Percentiles rank a stretch among this genome's conserved stretches.
Conservation (phyloP, 2,329 filamentous ascomycete species). For the Ilyonectria mors-panacis region DNA sequence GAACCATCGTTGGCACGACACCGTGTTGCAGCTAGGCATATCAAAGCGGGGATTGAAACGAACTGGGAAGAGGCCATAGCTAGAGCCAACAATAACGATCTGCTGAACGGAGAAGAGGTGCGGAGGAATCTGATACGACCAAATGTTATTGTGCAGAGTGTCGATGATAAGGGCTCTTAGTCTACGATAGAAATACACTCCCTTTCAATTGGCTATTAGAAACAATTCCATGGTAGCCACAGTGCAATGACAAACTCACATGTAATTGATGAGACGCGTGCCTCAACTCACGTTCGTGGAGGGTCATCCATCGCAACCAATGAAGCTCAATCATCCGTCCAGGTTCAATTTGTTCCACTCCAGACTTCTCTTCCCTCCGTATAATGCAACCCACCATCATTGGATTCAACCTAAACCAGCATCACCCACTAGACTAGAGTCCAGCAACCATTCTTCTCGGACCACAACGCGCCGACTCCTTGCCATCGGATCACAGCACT, state of each 20-base stretch:
- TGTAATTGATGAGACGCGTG: too few species aligned
- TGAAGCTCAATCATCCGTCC: too few species aligned
- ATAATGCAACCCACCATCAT: neutral
- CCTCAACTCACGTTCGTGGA: too few species aligned
- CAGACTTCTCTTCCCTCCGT: too few species aligned
- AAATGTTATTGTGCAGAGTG: slow-evolving; percentile 13
- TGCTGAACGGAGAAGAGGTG: slow-evolving; percentile 19
- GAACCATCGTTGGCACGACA: slow-evolving; percentile 5
- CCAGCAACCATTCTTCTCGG: slow-evolving; percentile 1
- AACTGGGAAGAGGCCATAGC: slow-evolving; percentile 17
- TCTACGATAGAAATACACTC: too few species aligned
- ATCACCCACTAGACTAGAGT: neutral
- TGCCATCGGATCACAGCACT: slow-evolving; percentile 15
- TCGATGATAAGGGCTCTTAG: neutral
- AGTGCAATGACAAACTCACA: too few species aligned
- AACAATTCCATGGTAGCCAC: neutral
- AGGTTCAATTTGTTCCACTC: too few species aligned
- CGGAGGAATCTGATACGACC: slow-evolving; percentile 10
- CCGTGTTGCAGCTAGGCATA: slow-evolving; percentile 12
- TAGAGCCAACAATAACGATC: slow-evolving; percentile 7
- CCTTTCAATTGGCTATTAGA: too few species aligned
- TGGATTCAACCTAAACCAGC: too few species aligned
- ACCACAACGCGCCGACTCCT: slow-evolving; percentile 9
- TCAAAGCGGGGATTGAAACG: slow-evolving; percentile 13
- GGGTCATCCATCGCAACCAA: too few species aligned